Evolutionary conservation across 169 alveolate species (phyloP), one percentile per base, ranked within the genome.

Genomic region (Plasmodium vinckei): DNA sequence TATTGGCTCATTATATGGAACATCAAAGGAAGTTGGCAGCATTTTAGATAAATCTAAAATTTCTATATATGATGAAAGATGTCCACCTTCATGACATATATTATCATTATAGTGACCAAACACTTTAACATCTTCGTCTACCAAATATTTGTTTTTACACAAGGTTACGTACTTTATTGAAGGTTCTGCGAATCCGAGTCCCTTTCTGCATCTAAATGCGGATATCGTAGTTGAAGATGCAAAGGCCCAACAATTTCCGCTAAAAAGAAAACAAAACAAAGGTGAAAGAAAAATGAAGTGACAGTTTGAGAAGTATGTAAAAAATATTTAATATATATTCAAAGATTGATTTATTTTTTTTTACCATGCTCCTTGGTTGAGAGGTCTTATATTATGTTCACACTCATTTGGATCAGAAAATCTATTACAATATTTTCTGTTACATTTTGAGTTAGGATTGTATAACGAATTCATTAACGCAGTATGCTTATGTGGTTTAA

Each of bases 241-340:
- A 69, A 77, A 77, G 49, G 75, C 88, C 88, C 88, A 77, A 9
- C 88, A 77, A 44, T 77, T 77, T 9, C 88, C 77, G 27, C 88
- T 75, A 2, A 67, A 73, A 25, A n/a, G 7, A 53, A 49, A 57
- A n/a, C 60, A 57, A 3, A 51, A 5, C 2, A 17, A 15, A 57
- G 19, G 7, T 2, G 4, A 68, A 68, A n/a, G 6, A 57, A 57
- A 57, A 57, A 12, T n/a, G 59, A 57, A 9, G 67, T 12, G 15
- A 13, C 1, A 0, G 1, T 21, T 21, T 21, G 25, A 4, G 3
- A 33, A 4, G 2, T 1, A 27, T 27, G 6, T 27, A 27, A 27
- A 2, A 27, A 27, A 27, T 27, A 1, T 0, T 27, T 27, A 33
- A 3, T 33, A 33, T 0, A 6, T 33, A 33, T 33, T 33, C 3